Percentiles rank a stretch among this genome's conserved stretches.
Conservation (phyloP, 2,329 filamentous ascomycete genomes). For the Fusarium sp. region DNA sequence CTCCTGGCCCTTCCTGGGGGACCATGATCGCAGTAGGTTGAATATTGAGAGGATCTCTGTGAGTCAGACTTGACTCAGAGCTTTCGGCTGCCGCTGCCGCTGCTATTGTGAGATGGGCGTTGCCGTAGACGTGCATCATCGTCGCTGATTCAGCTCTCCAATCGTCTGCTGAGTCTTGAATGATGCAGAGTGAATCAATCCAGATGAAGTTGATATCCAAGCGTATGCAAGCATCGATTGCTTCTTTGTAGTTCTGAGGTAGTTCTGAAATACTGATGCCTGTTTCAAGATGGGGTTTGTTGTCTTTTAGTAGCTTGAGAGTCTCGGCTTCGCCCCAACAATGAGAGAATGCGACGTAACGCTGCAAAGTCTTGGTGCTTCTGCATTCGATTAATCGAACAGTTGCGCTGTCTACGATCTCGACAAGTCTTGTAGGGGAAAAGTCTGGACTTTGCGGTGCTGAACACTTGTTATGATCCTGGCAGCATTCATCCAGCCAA, state of each 20-base stretch:
- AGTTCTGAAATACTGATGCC: background rate
- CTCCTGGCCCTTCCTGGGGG: background rate
- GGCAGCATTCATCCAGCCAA: background rate
- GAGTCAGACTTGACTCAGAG: background rate
- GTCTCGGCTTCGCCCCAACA: constrained; percentile 8
- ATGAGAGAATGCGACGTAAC: constrained; percentile 10
- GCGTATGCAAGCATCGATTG: background rate
- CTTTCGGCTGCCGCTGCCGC: background rate
- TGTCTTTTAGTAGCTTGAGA: background rate
- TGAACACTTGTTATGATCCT: background rate
- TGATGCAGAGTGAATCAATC: constrained; percentile 1
- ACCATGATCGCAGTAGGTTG: background rate
- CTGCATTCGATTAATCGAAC: background rate
- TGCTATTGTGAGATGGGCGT: background rate
- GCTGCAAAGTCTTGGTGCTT: background rate
- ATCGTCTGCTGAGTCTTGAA: background rate
- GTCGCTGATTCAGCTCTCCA: background rate
- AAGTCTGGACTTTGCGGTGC: background rate
- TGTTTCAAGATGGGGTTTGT: background rate
- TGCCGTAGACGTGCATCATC: constrained; percentile 5
- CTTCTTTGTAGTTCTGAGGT: constrained; percentile 8
- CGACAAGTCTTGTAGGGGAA: constrained; percentile 1
- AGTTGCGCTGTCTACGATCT: background rate
- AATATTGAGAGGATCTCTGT: background rate
- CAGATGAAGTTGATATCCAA: background rate